Conservation (phyloP, 169 alveolate species). For the Perkinsus chesapeaki region DNA sequence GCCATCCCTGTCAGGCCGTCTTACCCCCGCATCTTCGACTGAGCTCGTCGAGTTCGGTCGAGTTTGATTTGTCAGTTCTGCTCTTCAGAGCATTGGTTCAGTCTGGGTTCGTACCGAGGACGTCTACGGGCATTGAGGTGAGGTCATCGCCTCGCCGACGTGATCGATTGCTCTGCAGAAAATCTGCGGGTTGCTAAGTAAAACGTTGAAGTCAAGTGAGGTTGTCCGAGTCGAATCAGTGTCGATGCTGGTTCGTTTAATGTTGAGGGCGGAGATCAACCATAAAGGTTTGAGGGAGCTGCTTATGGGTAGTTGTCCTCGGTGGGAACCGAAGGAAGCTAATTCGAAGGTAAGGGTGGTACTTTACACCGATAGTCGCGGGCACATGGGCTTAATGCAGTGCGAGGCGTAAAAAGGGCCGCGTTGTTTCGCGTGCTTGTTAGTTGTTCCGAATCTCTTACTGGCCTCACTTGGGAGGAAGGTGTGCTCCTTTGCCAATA, state of each 20-base stretch:
- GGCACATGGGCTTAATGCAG: no score
- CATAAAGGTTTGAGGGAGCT: not conserved
- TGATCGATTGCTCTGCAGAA: not conserved
- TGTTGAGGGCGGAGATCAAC: not conserved
- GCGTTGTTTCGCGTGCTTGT: no score
- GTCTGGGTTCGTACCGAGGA: not conserved
- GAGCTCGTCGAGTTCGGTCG: not conserved
- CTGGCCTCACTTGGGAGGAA: no score
- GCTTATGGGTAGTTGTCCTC: not conserved
- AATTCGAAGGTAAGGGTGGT: not conserved
- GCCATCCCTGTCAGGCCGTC: not conserved
- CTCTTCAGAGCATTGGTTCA: not conserved
- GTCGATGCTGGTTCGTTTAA: not conserved
- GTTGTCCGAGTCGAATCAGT: not conserved
- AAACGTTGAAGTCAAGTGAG: not conserved
- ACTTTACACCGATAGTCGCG: no score
- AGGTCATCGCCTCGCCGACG: not conserved
- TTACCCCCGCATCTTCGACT: not conserved
- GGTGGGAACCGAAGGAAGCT: not conserved
- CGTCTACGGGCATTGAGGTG: not conserved
- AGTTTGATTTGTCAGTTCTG: not conserved
- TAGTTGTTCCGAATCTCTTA: no score
- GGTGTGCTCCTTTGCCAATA: no score
- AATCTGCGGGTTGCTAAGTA: not conserved
- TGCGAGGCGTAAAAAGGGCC: no score